phyloP scores from a whole-genome alignment of 129 eudicot genomes.

The Apium graveolens region DNA sequence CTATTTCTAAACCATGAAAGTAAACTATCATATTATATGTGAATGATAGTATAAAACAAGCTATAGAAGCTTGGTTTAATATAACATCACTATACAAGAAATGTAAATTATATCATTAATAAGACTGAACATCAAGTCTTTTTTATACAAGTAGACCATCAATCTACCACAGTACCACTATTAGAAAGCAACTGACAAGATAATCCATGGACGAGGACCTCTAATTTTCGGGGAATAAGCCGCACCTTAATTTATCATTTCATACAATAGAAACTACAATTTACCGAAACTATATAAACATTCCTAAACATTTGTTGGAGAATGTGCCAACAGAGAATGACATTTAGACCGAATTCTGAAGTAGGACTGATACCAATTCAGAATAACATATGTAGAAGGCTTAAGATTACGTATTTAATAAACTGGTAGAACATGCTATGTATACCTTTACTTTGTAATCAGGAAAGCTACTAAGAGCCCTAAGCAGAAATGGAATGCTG shows the following conservation, averaged over 20 bases:
- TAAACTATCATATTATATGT: no score
- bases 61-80: not conserved
- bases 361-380: not conserved
- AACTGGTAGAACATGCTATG: not conserved
- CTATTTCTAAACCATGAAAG: not conserved
- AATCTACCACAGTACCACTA: not conserved
- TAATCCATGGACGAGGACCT: not conserved
- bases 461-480: constrained; percentile 65
- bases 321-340: not conserved
- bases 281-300: not conserved
- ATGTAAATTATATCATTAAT: not conserved
- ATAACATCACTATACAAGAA: not conserved
- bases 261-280: not conserved
- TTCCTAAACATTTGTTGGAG: not conserved
- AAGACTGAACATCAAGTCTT: not conserved
- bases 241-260: not conserved
- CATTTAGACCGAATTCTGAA: not conserved
- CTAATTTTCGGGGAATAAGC: not conserved
- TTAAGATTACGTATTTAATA: not conserved
- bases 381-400: not conserved
- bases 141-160: not conserved
- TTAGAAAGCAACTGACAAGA: not conserved
- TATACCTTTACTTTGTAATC: constrained; percentile 70
- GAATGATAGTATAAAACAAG: not conserved
- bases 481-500: constrained; percentile 63